Evolutionary conservation across 306 rosid genomes (phyloP), one percentile per base, ranked within the genome.

Genomic region (Gastrolobium villosum): DNA sequence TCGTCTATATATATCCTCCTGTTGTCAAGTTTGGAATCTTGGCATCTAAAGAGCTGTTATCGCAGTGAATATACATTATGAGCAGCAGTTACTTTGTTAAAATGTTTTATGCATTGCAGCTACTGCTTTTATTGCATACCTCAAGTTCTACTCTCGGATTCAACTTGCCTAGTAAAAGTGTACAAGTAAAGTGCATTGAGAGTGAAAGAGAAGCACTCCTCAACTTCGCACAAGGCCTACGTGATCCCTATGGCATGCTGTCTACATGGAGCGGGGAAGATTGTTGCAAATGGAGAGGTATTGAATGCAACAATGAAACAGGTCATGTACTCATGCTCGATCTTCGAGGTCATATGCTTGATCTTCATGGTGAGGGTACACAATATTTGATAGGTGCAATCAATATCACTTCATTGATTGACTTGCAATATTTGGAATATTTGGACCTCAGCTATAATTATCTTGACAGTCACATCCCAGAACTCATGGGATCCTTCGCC

Each of bases 141-240:
- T 5, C 31, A 2, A 30, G 9, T n/a, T 45, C 13, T 8, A 1
- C 13, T 54, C 26, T 20, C 26, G 26, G 26, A 20, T 20, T 20
- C 26, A 20, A 20, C 26, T 20, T 20, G 26, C 26, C 26, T 20
- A 20, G 26, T 20, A 20, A 20, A 20, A 20, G 26, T 20, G 63
- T 0, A 1, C 13, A 11, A 1, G 50, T 59, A 5, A 62, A 52
- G 56, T 79, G 83, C 72, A 20, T 20, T 2, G 69, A 64, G 2
- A 80, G 10, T 4, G 80, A 74, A 40, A 81, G 56, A 31, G 48
- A 74, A 44, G 45, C 82, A 59, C 54, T 78, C 11, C 77, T 57
- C 44, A 36, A 5, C 26, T 65, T 72, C 63, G 55, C 44, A 65
- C 75, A 55, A 8, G 28, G 37, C 30, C 6, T 80, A 7, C 0